A percentile compares a stretch with the other conserved stretches of the same genome.
phyloP scores from a whole-genome alignment of 331 rosid species.

The Malus hybrid region DNA sequence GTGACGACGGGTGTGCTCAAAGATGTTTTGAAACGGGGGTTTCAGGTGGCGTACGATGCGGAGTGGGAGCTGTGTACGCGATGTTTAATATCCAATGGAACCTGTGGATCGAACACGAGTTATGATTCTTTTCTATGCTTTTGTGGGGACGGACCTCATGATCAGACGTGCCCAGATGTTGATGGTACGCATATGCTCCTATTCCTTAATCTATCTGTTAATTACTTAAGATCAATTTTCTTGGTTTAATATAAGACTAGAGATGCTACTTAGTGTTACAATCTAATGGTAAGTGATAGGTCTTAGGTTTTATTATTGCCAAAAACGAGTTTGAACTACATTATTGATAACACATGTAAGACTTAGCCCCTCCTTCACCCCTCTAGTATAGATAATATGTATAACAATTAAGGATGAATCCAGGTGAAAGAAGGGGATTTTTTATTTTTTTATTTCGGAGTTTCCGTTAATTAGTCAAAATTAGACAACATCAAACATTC shows the following conservation, averaged over 20 bases:
- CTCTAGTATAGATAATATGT: too few species aligned
- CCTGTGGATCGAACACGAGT: neutral
- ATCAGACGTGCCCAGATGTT: neutral
- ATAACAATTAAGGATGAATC: too few species aligned
- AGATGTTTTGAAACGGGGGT: neutral
- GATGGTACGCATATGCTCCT: neutral
- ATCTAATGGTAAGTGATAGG: rapidly evolving
- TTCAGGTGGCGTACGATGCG: neutral
- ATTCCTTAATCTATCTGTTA: neutral
- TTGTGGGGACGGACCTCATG: neutral
- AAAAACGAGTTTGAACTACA: too few species aligned
- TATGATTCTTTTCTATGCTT: neutral
- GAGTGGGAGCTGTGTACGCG: rapidly evolving
- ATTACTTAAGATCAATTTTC: neutral
- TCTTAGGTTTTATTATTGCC: rapidly evolving
- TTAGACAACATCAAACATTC: neutral
- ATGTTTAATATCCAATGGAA: neutral
- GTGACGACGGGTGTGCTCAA: neutral
- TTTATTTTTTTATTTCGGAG: neutral
- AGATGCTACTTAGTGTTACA: too few species aligned
- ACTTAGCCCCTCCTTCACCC: rapidly evolving
- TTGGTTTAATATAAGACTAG: neutral
- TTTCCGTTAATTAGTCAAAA: neutral
- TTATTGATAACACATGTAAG: too few species aligned
- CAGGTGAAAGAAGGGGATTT: too few species aligned